Evolutionary conservation across 2,329 filamentous ascomycete species (phyloP), one percentile per base, ranked within the genome.

Genomic region (Coniella vitis): DNA sequence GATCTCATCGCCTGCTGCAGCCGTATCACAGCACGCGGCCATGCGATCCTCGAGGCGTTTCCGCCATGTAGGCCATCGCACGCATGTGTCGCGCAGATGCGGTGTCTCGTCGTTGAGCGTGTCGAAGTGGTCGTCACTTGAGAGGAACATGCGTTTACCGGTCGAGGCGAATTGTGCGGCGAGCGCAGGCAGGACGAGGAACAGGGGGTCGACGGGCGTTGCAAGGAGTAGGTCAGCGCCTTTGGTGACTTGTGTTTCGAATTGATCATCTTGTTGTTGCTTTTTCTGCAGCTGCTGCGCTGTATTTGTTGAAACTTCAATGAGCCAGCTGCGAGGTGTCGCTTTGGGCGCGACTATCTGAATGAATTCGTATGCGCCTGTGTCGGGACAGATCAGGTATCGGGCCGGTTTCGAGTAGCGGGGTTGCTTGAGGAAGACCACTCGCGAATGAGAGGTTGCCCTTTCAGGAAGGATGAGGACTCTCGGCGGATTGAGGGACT

Each of bases 191-290:
- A 97, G 71, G 3, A 95, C 63, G 44, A 97, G 72, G 68, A 97
- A 97, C 3, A 96, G 62, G 4, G 87, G 78, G 64, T 98, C 93
- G 47, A 95, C 73, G 2, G 82, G 79, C 1, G 93, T 95, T 8
- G 91, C 88, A 51, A 97, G 68, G 59, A 86, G 85, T n/a, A 97
- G 69, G 52, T 90, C 82, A 31, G 88, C 81, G 38, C 74, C 75
- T 58, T 83, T 82, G 31, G 82, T 76, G 20, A 88, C 57, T 34
- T 69, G 65, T 0, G 64, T 51, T n/a, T 58, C 49, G n/a, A 66
- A 61, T n/a, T 39, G 4, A 38, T 17, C 32, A 35, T 12, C 32
- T 35, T n/a, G 14, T 14, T n/a, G 8, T 13, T 51, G 25, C 3
- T 39, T 35, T 37, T 55, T 25, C 5, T 5, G 10, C 10, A 10